Evolutionary conservation across 257 asterid genomes (phyloP), one percentile per base, ranked within the genome.

Genomic region (Solanum pennellii): DNA sequence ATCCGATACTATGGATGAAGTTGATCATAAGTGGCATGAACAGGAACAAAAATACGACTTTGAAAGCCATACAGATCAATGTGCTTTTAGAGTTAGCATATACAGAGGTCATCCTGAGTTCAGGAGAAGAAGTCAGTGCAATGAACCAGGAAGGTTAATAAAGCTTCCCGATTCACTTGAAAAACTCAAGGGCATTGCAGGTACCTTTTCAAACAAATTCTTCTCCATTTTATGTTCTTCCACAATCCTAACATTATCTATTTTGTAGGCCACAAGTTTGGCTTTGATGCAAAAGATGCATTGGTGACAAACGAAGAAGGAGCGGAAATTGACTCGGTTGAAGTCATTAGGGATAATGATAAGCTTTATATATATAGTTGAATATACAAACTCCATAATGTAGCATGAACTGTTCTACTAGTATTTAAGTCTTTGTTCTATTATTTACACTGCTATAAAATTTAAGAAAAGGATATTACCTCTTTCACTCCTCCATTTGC

Each of bases 341-440:
- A 96, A 91, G 97, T 96, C 82, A 95, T 95, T 52, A 93, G 98
- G 93, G 99, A 96, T 83, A 94, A 94, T 75, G 99, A 96, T 88
- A 96, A 94, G 90, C 87, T 94, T 83, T 93, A 89, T 89, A 80
- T 93, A 88, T 89, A 80, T 93, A 88, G 89, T 91, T 87, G 91
- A 52, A 72, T 69, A 85, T 76, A 45, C 33, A 12, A 31, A 47
- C 47, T 45, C 33, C 52, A 31, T 45, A 47, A 79, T 31, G 25
- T 69, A 85, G 45, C 44, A 42, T 45, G 15, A 45, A 12, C 16
- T 79, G 62, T 77, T n/a, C 37, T n/a, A 42, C 21, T 23, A 6
- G 52, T 23, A 23, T 44, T 77, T 44, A 25, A 77, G 62, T 42
- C 7, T 42, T 15, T 77, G n/a, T 77, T 37, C 23, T 76, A 42